Evolutionary conservation across 768 basidiomycete species (phyloP).

Genomic region (Boletus insuetus): DNA sequence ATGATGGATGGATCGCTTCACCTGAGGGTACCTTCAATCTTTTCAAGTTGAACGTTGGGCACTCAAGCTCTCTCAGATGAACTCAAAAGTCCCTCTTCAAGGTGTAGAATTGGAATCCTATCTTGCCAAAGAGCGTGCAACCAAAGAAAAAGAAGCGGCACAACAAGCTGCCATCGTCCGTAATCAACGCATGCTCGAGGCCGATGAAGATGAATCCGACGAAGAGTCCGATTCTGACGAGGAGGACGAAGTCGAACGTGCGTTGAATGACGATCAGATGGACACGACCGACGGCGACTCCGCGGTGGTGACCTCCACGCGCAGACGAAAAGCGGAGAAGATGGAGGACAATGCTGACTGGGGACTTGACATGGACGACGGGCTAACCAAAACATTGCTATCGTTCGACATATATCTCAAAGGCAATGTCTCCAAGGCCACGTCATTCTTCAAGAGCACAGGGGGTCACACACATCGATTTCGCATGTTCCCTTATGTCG

Average conservation of each 20-base stretch:
- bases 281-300: conserved; percentile 39
- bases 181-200: conserved; percentile 87
- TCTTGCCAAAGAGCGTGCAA: conserved; percentile 69
- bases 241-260: conserved; percentile 54
- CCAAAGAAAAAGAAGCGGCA: conserved; percentile 81
- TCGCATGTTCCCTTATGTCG: conserved; percentile 96
- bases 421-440: conserved; percentile 87
- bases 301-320: conserved; percentile 19
- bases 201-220: conserved; percentile 86
- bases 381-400: conserved; percentile 65
- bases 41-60: neutral
- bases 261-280: conserved; percentile 50
- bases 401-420: conserved; percentile 98
- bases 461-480: conserved; percentile 75
- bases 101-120: conserved; percentile 85
- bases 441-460: conserved; percentile 81
- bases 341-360: conserved; percentile 58
- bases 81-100: conserved; percentile 84
- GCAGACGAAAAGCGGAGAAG: conserved; percentile 46
- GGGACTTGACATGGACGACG: conserved; percentile 75
- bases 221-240: conserved; percentile 64
- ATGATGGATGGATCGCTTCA: conserved; percentile 73
- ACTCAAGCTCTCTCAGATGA: conserved; percentile 51
- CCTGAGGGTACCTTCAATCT: conserved; percentile 51
- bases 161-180: conserved; percentile 82